Evolutionary conservation across 805 yeast species (phyloP).

Genomic region (Yarrowia keelungensis): DNA sequence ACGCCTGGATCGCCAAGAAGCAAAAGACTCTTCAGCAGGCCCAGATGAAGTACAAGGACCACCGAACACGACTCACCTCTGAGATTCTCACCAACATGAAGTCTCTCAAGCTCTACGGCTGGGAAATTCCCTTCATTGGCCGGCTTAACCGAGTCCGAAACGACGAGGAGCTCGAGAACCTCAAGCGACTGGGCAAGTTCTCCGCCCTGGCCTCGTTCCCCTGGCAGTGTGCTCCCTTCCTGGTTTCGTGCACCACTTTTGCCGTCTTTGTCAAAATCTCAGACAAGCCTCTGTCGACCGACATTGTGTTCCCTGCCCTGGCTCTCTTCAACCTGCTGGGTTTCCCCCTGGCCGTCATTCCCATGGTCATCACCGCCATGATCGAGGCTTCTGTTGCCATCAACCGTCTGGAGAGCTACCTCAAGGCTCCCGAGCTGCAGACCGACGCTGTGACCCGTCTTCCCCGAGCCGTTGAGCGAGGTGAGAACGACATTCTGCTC

Average conservation of each 20-base stretch:
- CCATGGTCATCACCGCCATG: slow-evolving; percentile 83
- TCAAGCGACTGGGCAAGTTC: slow-evolving; percentile 75
- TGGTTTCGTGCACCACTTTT: slow-evolving; percentile 92
- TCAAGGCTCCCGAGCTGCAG: slow-evolving; percentile 78
- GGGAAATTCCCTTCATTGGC: slow-evolving; percentile 79
- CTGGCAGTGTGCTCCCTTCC: slow-evolving; percentile 89
- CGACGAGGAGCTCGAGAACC: slow-evolving; percentile 69
- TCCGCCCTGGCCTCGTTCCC: slow-evolving; percentile 85
- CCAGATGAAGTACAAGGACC: slow-evolving; percentile 87
- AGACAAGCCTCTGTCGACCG: slow-evolving; percentile 78
- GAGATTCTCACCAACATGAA: slow-evolving; percentile 91
- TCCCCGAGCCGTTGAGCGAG: slow-evolving; percentile 62
- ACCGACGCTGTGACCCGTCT: slow-evolving; percentile 68
- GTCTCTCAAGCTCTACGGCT: slow-evolving; percentile 81
- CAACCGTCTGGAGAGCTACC: slow-evolving; percentile 70
- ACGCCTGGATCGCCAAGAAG: slow-evolving; percentile 56
- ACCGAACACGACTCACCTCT: slow-evolving; percentile 77
- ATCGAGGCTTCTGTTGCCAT: slow-evolving; percentile 78
- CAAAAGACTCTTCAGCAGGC: slow-evolving; percentile 68
- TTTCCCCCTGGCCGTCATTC: slow-evolving; percentile 92
- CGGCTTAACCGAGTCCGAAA: slow-evolving; percentile 61
- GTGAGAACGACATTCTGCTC: slow-evolving; percentile 63
- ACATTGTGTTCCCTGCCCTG: slow-evolving; percentile 76
- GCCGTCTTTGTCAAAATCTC: slow-evolving; percentile 74
- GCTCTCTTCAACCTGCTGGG: slow-evolving; percentile 74